These are phyloP conservation scores for Sarocladium kiliense DNA, from an alignment of 2,329 filamentous ascomycete species.

Conservation along the genomic window DNA sequence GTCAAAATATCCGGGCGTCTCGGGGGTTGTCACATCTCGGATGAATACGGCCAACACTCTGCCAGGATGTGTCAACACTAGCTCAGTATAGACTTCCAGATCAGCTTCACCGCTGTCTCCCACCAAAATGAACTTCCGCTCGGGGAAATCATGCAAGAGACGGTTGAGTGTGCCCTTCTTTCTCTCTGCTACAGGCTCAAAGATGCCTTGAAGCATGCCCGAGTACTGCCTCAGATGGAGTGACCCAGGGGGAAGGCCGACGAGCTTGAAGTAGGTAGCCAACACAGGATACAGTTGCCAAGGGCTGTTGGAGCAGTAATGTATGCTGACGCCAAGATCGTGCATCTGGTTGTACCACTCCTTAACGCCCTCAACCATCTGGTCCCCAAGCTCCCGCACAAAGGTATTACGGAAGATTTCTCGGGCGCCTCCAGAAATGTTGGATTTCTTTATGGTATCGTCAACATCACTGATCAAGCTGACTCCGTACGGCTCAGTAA, in stretches of 20 bases:
- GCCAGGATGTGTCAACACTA: constrained; percentile 78
- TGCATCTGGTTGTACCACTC: constrained; percentile 84
- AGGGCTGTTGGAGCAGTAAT: constrained; percentile 98
- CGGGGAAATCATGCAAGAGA: constrained; percentile 83
- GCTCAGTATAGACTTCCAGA: constrained; percentile 92
- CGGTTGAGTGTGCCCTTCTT: constrained; percentile 85
- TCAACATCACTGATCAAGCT: constrained; percentile 97
- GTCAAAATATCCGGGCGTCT: constrained; percentile 72
- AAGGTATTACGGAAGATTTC: constrained; percentile 98
- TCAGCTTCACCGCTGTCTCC: constrained; percentile 97
- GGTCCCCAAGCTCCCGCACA: constrained; percentile 73
- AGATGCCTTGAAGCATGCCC: constrained; percentile 96
- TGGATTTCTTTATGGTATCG: constrained; percentile 94
- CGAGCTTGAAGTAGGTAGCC: constrained; percentile 75
- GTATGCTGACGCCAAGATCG: constrained; percentile 77
- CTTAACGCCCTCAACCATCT: constrained; percentile 79
- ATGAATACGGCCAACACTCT: constrained; percentile 87
- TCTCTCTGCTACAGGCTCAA: constrained; percentile 91
- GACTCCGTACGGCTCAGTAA: constrained; percentile 75
- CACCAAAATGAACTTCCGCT: constrained; percentile 82
- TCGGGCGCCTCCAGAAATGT: constrained; percentile 77
- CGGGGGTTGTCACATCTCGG: constrained; percentile 83
- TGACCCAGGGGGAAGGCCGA: constrained; percentile 78
- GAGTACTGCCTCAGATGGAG: constrained; percentile 95
- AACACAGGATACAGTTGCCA: constrained; percentile 96